phyloP scores from a whole-genome alignment of 768 basidiomycete genomes.

The Leccinum subgranulosum region DNA sequence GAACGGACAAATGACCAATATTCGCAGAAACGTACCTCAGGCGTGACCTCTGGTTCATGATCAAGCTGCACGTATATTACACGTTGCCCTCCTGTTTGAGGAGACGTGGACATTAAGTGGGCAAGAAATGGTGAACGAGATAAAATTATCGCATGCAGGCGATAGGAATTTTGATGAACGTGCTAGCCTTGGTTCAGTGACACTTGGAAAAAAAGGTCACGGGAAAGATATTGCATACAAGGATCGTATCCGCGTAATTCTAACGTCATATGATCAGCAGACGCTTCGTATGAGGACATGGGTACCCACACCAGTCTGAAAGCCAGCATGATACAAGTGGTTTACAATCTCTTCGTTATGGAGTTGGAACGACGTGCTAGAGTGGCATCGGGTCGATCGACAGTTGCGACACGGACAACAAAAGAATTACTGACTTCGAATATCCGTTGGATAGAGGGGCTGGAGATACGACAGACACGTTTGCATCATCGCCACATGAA shows the following conservation, averaged over 20 bases:
- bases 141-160: slow-evolving; percentile 80
- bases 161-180: slow-evolving; percentile 70
- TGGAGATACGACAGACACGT: slow-evolving; percentile 26
- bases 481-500: slow-evolving; percentile 33
- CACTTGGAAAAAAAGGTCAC: slow-evolving; percentile 6
- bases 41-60: slow-evolving; percentile 77
- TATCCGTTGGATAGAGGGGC: slow-evolving; percentile 54
- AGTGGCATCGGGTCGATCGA: slow-evolving; percentile 12
- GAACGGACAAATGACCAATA: slow-evolving; percentile 22
- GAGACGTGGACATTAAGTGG: slow-evolving; percentile 82
- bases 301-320: slow-evolving; percentile 73
- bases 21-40: slow-evolving; percentile 58
- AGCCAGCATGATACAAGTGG: slow-evolving; percentile 76
- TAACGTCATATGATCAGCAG: slow-evolving; percentile 29
- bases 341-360: slow-evolving; percentile 78
- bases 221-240: slow-evolving; percentile 46
- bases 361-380: slow-evolving; percentile 47
- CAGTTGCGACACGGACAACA: neutral
- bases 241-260: slow-evolving; percentile 81
- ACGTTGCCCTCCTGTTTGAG: slow-evolving; percentile 60
- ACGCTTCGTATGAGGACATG: slow-evolving; percentile 7
- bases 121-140: slow-evolving; percentile 86
- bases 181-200: slow-evolving; percentile 43
- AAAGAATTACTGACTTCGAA: slow-evolving; percentile 47
- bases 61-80: slow-evolving; percentile 73